phyloP scores from a whole-genome alignment of 164 flowering plant genomes.

The Vitis amurensis region DNA sequence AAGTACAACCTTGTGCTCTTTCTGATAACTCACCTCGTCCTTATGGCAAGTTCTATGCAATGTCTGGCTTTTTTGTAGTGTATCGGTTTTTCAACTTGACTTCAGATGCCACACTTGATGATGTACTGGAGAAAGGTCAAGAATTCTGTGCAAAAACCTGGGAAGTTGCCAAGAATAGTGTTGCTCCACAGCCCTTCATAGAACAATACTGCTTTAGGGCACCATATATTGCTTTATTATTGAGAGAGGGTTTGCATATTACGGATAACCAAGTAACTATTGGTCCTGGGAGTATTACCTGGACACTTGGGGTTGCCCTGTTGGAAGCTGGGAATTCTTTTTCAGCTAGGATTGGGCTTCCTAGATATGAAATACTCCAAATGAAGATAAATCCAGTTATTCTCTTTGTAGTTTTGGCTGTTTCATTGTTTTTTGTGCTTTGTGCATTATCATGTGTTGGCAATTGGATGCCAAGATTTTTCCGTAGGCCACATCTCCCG shows the following conservation, averaged over 20 bases:
- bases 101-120: conserved; percentile 77
- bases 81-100: conserved; percentile 86
- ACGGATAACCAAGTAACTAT: conserved; percentile 61
- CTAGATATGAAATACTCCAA: conserved; percentile 41
- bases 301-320: conserved; percentile 97
- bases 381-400: conserved; percentile 57
- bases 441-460: conserved; percentile 66
- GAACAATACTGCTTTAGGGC: conserved; percentile 99
- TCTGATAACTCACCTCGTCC: conserved; percentile 64
- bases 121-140: conserved; percentile 79
- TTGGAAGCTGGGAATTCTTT: conserved; percentile 74
- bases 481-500: conserved; percentile 69
- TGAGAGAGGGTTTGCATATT: conserved; percentile 93
- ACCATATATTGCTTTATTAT: conserved; percentile 72
- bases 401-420: conserved; percentile 45
- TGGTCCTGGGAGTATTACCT: conserved; percentile 96
- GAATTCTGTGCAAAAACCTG: conserved; percentile 80
- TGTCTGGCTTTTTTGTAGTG: conserved; percentile 96
- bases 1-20: conserved; percentile 89
- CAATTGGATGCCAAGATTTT: conserved; percentile 58
- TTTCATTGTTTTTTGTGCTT: conserved; percentile 54
- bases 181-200: conserved; percentile 87
- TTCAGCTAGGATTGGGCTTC: conserved; percentile 40
- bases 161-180: conserved; percentile 83
- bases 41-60: conserved; percentile 76